Conservation (phyloP, 1,284 basidiomycete genomes). For the Anthracocystis walkeri region DNA sequence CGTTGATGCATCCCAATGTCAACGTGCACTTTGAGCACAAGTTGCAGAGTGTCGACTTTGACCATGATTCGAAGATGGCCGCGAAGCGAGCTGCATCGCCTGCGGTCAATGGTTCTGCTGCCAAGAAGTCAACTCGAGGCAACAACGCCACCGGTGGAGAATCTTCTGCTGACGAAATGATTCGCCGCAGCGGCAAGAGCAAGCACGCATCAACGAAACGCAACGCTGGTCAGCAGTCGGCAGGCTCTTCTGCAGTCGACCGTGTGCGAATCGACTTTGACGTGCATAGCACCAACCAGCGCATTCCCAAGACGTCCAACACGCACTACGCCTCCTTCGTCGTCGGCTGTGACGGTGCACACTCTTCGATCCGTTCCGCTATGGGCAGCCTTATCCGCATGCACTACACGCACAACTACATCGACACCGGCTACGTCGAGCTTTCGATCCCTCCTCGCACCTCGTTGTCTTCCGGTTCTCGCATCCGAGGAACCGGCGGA, state of each 20-base stretch:
- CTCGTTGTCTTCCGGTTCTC: slow-evolving; percentile 70
- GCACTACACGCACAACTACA: slow-evolving; percentile 93
- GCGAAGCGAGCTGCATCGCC: slow-evolving; percentile 2
- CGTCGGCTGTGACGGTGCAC: slow-evolving; percentile 56
- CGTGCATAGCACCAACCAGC: slow-evolving; percentile 18
- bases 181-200: slow-evolving; percentile 10
- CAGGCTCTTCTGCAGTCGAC: slow-evolving; percentile 2
- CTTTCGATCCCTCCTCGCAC: slow-evolving; percentile 88
- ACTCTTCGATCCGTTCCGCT: slow-evolving; percentile 69
- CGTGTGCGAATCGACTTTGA: slow-evolving; percentile 40
- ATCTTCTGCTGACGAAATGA: slow-evolving; percentile 16
- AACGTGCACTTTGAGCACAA: slow-evolving; percentile 83
- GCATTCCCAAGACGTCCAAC: slow-evolving; percentile 9
- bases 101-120: slow-evolving; percentile 1
- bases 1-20: slow-evolving; percentile 76
- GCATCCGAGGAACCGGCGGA: slow-evolving; percentile 72
- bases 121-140: slow-evolving; percentile 4
- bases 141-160: slow-evolving; percentile 17
- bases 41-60: slow-evolving; percentile 80
- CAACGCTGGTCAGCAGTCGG: not conserved
- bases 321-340: slow-evolving; percentile 50
- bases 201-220: not conserved
- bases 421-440: slow-evolving; percentile 95
- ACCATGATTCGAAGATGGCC: slow-evolving; percentile 71
- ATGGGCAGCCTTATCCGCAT: slow-evolving; percentile 73